Conservation (phyloP, 306 rosid genomes). For the Medicago lupulina region DNA sequence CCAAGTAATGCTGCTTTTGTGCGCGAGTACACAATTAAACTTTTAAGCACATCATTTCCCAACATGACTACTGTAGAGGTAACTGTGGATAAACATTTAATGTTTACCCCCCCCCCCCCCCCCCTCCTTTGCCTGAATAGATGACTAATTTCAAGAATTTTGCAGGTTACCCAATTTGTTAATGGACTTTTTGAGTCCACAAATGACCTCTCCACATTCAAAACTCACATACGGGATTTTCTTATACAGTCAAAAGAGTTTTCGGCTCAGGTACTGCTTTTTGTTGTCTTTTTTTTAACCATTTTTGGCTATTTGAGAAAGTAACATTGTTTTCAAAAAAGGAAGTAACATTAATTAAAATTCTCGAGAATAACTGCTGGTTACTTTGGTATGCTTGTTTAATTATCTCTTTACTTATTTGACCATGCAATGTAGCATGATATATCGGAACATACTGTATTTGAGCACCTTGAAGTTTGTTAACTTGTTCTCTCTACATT, state of each 20-base stretch:
- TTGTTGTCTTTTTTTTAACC: background rate
- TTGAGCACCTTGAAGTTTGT: background rate
- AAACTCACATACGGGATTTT: conserved; percentile 85
- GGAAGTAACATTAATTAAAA: conserved; percentile 10
- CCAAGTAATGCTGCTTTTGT: conserved; percentile 80
- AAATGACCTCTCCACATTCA: conserved; percentile 50
- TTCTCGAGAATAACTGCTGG: background rate
- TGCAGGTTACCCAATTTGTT: conserved; percentile 91
- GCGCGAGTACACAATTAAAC: conserved; percentile 89
- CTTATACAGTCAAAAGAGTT: conserved; percentile 96
- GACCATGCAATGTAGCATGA: conserved; percentile 2
- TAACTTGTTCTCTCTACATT: conserved; percentile 28
- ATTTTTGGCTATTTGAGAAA: background rate
- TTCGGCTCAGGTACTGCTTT: conserved; percentile 83
- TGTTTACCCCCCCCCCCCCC: background rate
- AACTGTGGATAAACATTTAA: conserved; percentile 28
- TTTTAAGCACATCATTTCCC: conserved; percentile 87
- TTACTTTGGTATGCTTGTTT: conserved; percentile 21
- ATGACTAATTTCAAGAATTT: conserved; percentile 37
- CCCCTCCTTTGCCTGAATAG: background rate
- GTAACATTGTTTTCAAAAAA: background rate
- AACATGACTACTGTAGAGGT: conserved; percentile 95
- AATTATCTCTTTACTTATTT: conserved; percentile 7
- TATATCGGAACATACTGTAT: conserved; percentile 1
- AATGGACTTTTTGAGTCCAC: conserved; percentile 84